A percentile compares a stretch with the other conserved stretches of the same genome.
phyloP scores from a whole-genome alignment of 352 stramenopile genomes.

The Blastocystis sp. region DNA sequence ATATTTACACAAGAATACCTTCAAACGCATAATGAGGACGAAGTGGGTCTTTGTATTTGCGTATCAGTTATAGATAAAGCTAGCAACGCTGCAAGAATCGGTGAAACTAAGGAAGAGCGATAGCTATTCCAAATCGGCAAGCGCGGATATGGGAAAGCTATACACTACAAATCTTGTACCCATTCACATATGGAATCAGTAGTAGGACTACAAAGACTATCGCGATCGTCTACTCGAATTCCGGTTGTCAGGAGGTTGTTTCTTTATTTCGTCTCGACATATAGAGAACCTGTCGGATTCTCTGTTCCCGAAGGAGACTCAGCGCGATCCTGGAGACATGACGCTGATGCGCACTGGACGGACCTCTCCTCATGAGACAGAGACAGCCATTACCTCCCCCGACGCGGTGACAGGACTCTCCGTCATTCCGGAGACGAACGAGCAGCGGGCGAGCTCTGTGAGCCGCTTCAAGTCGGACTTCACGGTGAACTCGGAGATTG shows the following conservation, averaged over 20 bases:
- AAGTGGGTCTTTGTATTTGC: neutral
- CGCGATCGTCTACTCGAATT: conserved; percentile 4
- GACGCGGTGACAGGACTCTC: neutral
- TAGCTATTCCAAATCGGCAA: neutral
- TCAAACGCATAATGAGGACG: conserved; percentile 27
- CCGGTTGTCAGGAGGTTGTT: neutral
- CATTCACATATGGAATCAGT: neutral
- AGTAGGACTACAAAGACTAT: conserved; percentile 19
- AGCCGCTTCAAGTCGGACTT: conserved; percentile 42
- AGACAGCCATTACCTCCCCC: neutral
- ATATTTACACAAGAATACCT: conserved; percentile 19
- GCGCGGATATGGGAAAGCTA: neutral
- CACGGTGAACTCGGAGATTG: conserved; percentile 6
- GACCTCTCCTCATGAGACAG: neutral
- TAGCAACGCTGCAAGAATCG: neutral
- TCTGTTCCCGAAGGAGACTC: neutral
- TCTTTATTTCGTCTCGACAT: neutral
- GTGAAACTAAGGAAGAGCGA: neutral
- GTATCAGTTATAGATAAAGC: neutral
- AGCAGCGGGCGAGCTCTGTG: neutral
- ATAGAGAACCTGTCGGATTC: neutral
- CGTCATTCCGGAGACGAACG: neutral
- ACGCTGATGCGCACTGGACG: neutral
- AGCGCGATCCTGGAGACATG: neutral
- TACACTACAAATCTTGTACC: neutral